These are phyloP conservation scores for Cladobotryum mycophilum DNA, from an alignment of 2,329 filamentous ascomycete genomes.

Conservation along the genomic window DNA sequence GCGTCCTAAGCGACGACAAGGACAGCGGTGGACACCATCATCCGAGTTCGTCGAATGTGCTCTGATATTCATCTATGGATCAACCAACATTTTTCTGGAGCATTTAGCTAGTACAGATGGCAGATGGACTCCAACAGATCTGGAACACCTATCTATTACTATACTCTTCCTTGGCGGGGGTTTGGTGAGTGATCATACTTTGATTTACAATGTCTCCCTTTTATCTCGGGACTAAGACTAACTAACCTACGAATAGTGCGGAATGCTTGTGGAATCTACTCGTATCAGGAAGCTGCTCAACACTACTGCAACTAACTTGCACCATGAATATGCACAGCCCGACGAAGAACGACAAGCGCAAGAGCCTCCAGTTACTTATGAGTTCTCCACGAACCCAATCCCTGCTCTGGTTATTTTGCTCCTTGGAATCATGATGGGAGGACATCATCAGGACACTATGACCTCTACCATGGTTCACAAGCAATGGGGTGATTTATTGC, in stretches of 20 bases:
- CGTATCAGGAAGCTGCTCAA: conserved; percentile 62
- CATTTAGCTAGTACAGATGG: conserved; percentile 69
- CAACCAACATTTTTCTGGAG: conserved; percentile 87
- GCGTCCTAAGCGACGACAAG: conserved; percentile 52
- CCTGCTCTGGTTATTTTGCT: conserved; percentile 81
- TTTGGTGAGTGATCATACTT: conserved; percentile 49
- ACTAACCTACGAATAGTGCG: conserved; percentile 42
- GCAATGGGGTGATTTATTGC: conserved; percentile 84
- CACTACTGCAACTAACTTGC: conserved; percentile 37
- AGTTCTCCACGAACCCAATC: conserved; percentile 78
- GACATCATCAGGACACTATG: conserved; percentile 78
- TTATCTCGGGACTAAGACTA: neutral
- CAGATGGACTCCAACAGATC: conserved; percentile 68
- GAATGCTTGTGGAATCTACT: conserved; percentile 78
- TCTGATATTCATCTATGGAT: conserved; percentile 84
- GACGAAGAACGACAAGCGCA: conserved; percentile 45
- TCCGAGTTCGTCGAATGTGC: conserved; percentile 87
- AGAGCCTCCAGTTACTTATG: conserved; percentile 58
- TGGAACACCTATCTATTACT: conserved; percentile 90
- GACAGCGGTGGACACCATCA: conserved; percentile 62
- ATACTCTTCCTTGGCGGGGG: conserved; percentile 92
- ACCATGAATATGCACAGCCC: conserved; percentile 27
- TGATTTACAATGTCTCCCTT: neutral
- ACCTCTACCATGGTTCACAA: conserved; percentile 86
- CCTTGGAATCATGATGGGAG: conserved; percentile 90